Conservation (phyloP, 345 rosid species). For the Acer campestre region DNA sequence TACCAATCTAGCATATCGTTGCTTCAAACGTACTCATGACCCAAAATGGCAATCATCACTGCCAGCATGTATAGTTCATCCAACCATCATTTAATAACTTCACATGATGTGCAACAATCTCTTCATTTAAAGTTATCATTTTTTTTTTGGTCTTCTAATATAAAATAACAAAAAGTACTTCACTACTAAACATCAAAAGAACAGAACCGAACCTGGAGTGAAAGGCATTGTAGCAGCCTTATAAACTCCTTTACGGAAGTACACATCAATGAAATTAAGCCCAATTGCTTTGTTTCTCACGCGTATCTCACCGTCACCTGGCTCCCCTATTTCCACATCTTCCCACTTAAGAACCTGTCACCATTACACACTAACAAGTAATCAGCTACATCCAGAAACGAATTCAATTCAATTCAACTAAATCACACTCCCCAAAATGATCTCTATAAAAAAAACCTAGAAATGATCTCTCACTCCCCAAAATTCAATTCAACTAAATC, state of each 20-base stretch:
- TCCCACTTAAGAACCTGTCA: slow-evolving; percentile 88
- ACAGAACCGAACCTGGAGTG: slow-evolving; percentile 65
- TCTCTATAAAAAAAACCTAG: neutral
- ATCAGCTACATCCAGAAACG: neutral
- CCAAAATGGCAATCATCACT: neutral
- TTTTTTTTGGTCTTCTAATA: too few species aligned
- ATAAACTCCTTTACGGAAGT: slow-evolving; percentile 83
- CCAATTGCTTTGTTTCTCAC: slow-evolving; percentile 84
- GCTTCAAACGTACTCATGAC: neutral
- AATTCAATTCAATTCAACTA: too few species aligned
- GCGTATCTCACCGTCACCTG: slow-evolving; percentile 81
- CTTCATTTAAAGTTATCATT: neutral
- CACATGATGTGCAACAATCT: neutral
- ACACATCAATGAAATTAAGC: slow-evolving; percentile 83
- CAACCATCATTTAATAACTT: neutral
- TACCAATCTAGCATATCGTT: neutral
- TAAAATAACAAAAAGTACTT: neutral
- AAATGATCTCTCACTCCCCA: neutral
- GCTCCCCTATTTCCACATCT: slow-evolving; percentile 84
- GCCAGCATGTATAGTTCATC: neutral
- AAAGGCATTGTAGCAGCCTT: slow-evolving; percentile 70
- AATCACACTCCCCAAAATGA: too few species aligned
- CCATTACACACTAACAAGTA: neutral
- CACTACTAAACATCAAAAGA: neutral
- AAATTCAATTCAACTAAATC: neutral